Base-by-base conservation (phyloP, 495 filamentous ascomycete genomes). In the Aspergillus funiculosus region DNA sequence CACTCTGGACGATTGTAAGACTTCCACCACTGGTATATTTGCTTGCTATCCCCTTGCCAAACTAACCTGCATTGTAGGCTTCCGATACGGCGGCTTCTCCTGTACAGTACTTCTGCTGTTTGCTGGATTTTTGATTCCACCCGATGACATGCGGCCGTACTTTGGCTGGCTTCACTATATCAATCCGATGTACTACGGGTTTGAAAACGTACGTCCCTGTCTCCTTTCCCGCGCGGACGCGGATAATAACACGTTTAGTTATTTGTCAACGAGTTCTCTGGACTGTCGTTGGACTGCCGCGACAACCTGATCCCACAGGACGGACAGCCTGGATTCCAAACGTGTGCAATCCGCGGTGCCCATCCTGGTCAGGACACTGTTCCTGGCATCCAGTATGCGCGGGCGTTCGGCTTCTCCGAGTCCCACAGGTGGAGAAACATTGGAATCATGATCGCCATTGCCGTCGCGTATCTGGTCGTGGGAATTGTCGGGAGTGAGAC, bases 151-250 rank as follows among this genome's bases (percentile, higher is more conserved):
- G 79, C 73, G 79, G 42, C 73, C 78, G 0, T 91, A 86, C 86
- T 82, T 89, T 45, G 69, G 69, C 4, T 90, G 86, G 86, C 62
- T 89, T 0, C 72, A 72, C 36, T 82, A 75, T 60, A 69, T 90
- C 42, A 81, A 89, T 48, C 87, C 87, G 0, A 56, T 89, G 7
- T 61, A 75, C 1, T 92, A 87, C 47, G 74, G 76, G 0, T 88
- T 86, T 45, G 85, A 87, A 49, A 77, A 71, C 10, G 71, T 85
- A 18, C 52, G 38, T 28, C 19, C 6, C 15, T 13, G 9, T 4
- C 28, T 13, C 28, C 21, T 25, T 4, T 20, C 25, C 18, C 14
- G 36, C 7, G 6, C 25, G 6, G 1, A 14, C 4, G 3, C 11
- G 5, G 6, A 3, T 39, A 39, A 25, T n/a, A 30, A 30, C 1